Evolutionary conservation across 2,329 filamentous ascomycete genomes (phyloP).

Genomic region (Neonectria coccinea): DNA sequence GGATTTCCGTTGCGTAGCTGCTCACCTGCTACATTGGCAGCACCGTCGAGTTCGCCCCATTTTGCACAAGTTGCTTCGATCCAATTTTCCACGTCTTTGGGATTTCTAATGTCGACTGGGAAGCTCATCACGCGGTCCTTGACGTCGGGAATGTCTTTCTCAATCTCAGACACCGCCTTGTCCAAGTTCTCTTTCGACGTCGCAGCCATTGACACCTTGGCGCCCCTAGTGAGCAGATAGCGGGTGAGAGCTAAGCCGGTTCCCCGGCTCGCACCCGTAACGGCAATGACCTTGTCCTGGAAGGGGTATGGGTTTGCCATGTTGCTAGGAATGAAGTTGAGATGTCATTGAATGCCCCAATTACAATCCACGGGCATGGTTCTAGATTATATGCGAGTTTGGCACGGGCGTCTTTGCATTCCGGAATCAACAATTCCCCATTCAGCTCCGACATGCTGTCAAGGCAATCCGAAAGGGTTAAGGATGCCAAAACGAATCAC

Average conservation of each 20-base stretch:
- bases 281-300: conserved; percentile 68
- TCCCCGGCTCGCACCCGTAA: conserved; percentile 70
- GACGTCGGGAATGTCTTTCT: conserved; percentile 39
- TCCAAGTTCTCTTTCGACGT: conserved; percentile 45
- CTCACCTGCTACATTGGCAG: conserved; percentile 54
- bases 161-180: conserved; percentile 40
- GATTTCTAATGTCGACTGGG: conserved; percentile 48
- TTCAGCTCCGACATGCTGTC: not conserved
- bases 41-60: conserved; percentile 51
- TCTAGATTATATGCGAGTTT: conserved; percentile 21
- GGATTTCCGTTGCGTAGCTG: not conserved
- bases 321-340: not conserved
- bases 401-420: not conserved
- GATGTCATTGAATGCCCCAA: not conserved
- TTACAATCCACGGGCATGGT: conserved; percentile 3
- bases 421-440: not conserved
- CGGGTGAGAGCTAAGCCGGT: conserved; percentile 66
- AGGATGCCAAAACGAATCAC: not conserved
- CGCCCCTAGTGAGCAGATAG: conserved; percentile 58
- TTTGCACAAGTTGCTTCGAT: conserved; percentile 47
- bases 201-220: conserved; percentile 48
- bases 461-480: not conserved
- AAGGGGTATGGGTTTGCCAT: conserved; percentile 44
- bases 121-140: conserved; percentile 40
- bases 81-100: conserved; percentile 50